Conservation (phyloP, 371 early-diverging fungal species). For the Apophysomyces ossiformis region DNA sequence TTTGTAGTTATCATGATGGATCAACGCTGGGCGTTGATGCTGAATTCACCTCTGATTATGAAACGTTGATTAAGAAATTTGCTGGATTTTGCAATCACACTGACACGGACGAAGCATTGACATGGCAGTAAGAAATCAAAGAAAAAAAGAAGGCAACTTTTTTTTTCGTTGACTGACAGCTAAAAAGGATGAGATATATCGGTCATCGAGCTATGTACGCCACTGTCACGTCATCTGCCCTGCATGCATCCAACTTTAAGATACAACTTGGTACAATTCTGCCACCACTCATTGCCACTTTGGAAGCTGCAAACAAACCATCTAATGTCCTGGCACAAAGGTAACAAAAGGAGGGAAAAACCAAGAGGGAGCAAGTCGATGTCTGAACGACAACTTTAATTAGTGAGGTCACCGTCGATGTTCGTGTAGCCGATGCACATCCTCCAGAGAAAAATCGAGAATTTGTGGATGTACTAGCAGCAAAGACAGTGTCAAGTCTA, state of each 20-base stretch:
- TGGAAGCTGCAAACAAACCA: constrained; percentile 32
- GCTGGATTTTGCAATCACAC: constrained; percentile 54
- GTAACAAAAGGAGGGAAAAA: background rate
- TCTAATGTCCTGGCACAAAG: constrained; percentile 38
- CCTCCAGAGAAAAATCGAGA: constrained; percentile 20
- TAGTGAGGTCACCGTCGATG: constrained; percentile 27
- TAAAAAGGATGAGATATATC: constrained; percentile 40
- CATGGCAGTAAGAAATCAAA: constrained; percentile 15
- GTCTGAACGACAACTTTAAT: background rate
- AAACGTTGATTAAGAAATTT: constrained; percentile 54
- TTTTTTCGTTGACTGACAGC: background rate
- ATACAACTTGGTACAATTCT: constrained; percentile 60
- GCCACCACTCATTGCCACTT: constrained; percentile 56
- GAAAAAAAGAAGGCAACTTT: background rate
- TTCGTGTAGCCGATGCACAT: constrained; percentile 25
- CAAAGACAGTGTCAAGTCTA: constrained; percentile 32
- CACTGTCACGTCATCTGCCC: constrained; percentile 55
- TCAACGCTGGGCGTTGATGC: constrained; percentile 66
- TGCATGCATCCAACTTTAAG: constrained; percentile 59
- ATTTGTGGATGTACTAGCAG: constrained; percentile 32
- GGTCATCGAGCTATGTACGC: constrained; percentile 63
- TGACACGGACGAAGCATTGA: constrained; percentile 34
- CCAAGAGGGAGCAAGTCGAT: background rate
- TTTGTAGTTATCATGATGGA: constrained; percentile 71
- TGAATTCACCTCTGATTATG: constrained; percentile 64